Conservation (phyloP, 306 rosid species). For the Gastrolobium bilobum region DNA sequence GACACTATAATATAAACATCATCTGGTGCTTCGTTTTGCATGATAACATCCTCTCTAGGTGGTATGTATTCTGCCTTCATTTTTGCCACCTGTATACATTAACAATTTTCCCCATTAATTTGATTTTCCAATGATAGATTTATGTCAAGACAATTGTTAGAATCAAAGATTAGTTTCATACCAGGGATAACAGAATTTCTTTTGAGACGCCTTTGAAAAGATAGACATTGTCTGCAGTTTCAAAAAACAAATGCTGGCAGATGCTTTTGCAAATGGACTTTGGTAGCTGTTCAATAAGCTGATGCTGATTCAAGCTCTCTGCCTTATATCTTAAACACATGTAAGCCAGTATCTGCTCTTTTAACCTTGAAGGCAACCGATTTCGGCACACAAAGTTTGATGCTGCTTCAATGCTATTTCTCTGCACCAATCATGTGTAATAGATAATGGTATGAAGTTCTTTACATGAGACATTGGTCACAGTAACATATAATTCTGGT, state of each 20-base stretch:
- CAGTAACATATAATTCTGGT: background rate
- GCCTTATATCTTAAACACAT: conserved; percentile 96
- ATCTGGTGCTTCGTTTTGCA: conserved; percentile 80
- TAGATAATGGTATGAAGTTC: conserved; percentile 20
- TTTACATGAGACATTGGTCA: conserved; percentile 2
- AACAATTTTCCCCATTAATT: conserved; percentile 11
- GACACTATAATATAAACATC: conserved; percentile 92
- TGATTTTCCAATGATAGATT: background rate
- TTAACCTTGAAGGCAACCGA: conserved; percentile 74
- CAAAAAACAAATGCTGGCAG: conserved; percentile 76
- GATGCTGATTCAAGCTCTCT: conserved; percentile 86
- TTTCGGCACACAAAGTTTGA: conserved; percentile 86
- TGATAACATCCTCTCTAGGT: conserved; percentile 89
- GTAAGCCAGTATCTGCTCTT: conserved; percentile 82
- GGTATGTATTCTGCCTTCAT: conserved; percentile 94
- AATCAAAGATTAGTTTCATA: conserved; percentile 45
- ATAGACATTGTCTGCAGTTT: conserved; percentile 72
- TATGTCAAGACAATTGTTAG: background rate
- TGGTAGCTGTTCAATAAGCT: conserved; percentile 84
- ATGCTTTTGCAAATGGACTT: conserved; percentile 85
- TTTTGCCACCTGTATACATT: conserved; percentile 67
- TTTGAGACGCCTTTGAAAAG: conserved; percentile 80
- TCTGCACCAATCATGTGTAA: conserved; percentile 57
- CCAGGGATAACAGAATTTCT: conserved; percentile 71
- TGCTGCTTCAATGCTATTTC: conserved; percentile 89